phyloP scores from a whole-genome alignment of 1,284 basidiomycete genomes.

The Malassezia brasiliensis region DNA sequence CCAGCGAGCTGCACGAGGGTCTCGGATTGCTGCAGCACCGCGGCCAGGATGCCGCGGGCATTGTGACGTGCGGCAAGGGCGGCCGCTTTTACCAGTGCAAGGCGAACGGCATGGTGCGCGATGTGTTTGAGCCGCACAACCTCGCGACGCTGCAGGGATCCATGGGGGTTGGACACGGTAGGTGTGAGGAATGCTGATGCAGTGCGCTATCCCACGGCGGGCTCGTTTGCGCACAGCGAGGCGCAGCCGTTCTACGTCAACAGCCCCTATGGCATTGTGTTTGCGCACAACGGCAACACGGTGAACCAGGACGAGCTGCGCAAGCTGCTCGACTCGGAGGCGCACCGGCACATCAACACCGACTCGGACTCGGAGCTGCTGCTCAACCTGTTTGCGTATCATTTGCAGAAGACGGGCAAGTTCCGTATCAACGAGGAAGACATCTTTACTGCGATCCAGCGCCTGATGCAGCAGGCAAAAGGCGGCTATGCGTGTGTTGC shows the following conservation, averaged over 20 bases:
- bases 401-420: conserved; percentile 95
- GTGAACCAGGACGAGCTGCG: conserved; percentile 82
- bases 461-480: conserved; percentile 75
- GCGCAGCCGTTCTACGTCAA: conserved; percentile 99
- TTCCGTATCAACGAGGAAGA: conserved; percentile 99
- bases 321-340: conserved; percentile 87
- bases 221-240: conserved; percentile 89
- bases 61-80: conserved; percentile 89
- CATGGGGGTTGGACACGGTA: conserved; percentile 98
- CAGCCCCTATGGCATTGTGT: conserved; percentile 94
- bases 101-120: conserved; percentile 99
- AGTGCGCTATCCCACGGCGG: conserved; percentile 73
- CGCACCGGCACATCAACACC: conserved; percentile 97
- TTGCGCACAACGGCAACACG: conserved; percentile 97
- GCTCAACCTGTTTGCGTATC: conserved; percentile 94
- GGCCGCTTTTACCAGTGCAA: conserved; percentile 97
- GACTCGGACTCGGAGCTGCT: conserved; percentile 95
- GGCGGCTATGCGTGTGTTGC: conserved; percentile 95
- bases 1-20: conserved; percentile 47
- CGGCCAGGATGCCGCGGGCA: conserved; percentile 95
- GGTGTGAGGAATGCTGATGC: conserved; percentile 50
- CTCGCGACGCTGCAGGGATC: conserved; percentile 71
- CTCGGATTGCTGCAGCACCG: conserved; percentile 47
- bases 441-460: conserved; percentile 86
- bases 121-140: conserved; percentile 79